Base-by-base conservation (phyloP, 208 protist genomes). In the Acanthamoeba lenticulata region DNA sequence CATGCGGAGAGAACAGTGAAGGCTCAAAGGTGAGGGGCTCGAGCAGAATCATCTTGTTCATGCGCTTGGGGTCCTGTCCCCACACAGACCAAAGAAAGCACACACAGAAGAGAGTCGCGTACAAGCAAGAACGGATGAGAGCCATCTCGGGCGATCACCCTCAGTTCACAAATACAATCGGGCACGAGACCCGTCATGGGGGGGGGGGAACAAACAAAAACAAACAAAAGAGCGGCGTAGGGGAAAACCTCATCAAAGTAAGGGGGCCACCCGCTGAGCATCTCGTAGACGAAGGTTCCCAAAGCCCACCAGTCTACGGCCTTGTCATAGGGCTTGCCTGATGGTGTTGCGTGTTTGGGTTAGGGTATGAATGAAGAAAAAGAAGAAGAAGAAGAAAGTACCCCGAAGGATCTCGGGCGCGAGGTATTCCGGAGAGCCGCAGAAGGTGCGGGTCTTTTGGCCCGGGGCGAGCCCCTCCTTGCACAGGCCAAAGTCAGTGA, bases 271-370 rank as follows among this genome's bases (percentile, higher is more conserved):
- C 96, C 96, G 40, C 88, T 94, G 3, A 97, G 47, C 96, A 97
- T 97, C 49, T 97, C 96, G 40, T 95, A 97, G 0, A 97, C 88
- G 7, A 97, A 67, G 24, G 94, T 96, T 0, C 96, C 96, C 69
- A 97, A 90, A 55, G 92, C 93, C 96, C 96, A 97, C 96, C 96
- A 97, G 72, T 97, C 96, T 0, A 97, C 96, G 1, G 94, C 93
- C n/a, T 97, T 97, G 21, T 95, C 96, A 89, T 97, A 95, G 3
- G 47, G 36, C 21, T 96, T 90, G 60, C 86, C 86, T 89, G 67
- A 21, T 27, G n/a, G n/a, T n/a, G n/a, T n/a, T n/a, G n/a, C n/a
- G n/a, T n/a, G n/a, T n/a, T n/a, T n/a, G n/a, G n/a, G n/a, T n/a
- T n/a, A n/a, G n/a, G n/a, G n/a, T n/a, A n/a, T n/a, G n/a, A n/a